Evolutionary conservation across 2,329 filamentous ascomycete species (phyloP).

Genomic region (Allantophomopsis cytisporea): DNA sequence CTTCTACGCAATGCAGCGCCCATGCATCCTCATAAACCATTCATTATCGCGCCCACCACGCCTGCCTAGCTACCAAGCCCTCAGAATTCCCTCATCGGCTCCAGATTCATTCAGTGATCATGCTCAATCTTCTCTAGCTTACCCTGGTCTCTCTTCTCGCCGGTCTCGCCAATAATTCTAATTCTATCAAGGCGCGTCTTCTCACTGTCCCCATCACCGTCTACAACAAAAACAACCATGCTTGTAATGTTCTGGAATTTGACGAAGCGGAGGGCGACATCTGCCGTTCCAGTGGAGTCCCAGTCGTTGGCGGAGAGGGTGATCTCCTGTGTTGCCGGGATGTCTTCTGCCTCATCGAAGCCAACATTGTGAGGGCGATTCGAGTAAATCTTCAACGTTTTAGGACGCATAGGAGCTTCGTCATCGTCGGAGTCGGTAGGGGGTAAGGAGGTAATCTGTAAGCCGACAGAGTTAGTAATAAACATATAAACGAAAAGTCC

Average conservation of each 20-base stretch:
- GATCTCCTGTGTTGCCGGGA: conserved; percentile 66
- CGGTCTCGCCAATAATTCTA: conserved; percentile 73
- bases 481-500: neutral
- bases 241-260: conserved; percentile 94
- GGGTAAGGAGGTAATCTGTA: conserved; percentile 73
- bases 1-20: neutral
- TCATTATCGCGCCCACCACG: no score
- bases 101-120: conserved; percentile 37
- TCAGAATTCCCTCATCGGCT: no score
- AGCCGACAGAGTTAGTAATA: conserved; percentile 6
- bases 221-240: conserved; percentile 76
- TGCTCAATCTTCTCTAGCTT: conserved; percentile 92
- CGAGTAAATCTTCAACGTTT: conserved; percentile 71
- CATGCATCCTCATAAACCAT: neutral
- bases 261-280: conserved; percentile 69
- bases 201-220: conserved; percentile 72
- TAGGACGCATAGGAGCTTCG: conserved; percentile 67
- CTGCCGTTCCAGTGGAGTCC: conserved; percentile 66
- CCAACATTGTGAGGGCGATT: conserved; percentile 85
- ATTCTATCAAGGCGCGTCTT: conserved; percentile 74
- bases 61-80: no score
- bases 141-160: conserved; percentile 85
- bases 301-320: conserved; percentile 66
- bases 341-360: conserved; percentile 88
- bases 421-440: conserved; percentile 50